A percentile compares a stretch with the other conserved stretches of the same genome.
Evolutionary conservation across 176 grass and related monocot genomes (phyloP).

Genomic region (Urochloa ruziziensis): DNA sequence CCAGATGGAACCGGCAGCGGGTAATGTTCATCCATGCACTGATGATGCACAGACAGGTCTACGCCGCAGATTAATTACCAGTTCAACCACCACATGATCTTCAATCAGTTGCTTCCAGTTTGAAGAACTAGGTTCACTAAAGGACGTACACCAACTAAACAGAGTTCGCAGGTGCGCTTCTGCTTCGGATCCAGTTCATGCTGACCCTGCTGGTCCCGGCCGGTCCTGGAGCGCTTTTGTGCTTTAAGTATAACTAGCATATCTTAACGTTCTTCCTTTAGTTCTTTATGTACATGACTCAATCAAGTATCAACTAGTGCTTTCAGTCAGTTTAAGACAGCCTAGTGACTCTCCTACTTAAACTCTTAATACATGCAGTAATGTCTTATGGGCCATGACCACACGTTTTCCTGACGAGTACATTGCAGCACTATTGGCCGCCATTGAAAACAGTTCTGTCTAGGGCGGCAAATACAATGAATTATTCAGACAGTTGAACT

Average conservation of each 20-base stretch:
- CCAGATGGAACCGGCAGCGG: neutral
- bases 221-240: neutral
- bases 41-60: neutral
- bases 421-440: too few species aligned
- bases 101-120: neutral
- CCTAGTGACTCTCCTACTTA: neutral
- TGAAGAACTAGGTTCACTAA: neutral
- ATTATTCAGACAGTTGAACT: neutral
- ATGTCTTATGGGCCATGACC: too few species aligned
- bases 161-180: neutral
- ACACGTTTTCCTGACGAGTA: neutral
- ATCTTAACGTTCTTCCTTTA: slow-evolving; percentile 8
- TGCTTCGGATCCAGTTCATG: neutral
- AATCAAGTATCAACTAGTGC: neutral
- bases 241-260: neutral
- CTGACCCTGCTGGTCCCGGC: neutral
- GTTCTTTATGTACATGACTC: slow-evolving; percentile 1
- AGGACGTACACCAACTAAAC: neutral
- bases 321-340: slow-evolving; percentile 13
- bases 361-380: neutral
- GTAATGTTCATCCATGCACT: neutral
- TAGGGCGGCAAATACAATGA: neutral
- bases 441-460: neutral
- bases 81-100: slow-evolving; percentile 10
- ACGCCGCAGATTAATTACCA: neutral